These are phyloP conservation scores for Urtica urens DNA, from an alignment of 306 rosid species.

Conservation along the genomic window DNA sequence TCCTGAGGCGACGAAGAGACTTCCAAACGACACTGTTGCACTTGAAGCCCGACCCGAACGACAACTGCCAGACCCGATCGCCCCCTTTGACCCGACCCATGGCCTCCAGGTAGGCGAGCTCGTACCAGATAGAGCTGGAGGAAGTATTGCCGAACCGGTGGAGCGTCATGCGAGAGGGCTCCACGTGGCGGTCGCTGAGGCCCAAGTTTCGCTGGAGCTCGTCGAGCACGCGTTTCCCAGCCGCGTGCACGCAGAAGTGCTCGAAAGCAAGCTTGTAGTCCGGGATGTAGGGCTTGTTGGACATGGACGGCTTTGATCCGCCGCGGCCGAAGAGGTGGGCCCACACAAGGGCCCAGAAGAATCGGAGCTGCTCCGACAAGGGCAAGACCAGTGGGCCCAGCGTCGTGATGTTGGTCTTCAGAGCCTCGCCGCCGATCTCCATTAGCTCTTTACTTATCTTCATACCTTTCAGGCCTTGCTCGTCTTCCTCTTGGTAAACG, in stretches of 20 bases:
- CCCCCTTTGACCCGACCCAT: constrained; percentile 65
- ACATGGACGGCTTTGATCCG: constrained; percentile 15
- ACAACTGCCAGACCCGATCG: constrained; percentile 87
- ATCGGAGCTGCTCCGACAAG: constrained; percentile 75
- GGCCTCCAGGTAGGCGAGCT: constrained; percentile 84
- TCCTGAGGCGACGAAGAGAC: constrained; percentile 42
- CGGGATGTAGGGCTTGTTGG: constrained; percentile 78
- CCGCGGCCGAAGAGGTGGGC: constrained; percentile 53
- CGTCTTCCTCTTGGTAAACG: constrained; percentile 94
- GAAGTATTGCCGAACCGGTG: constrained; percentile 93
- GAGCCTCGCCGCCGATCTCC: constrained; percentile 91
- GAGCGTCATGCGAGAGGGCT: constrained; percentile 76
- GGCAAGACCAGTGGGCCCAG: constrained; percentile 89
- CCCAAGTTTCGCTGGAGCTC: constrained; percentile 88
- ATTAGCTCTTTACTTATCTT: constrained; percentile 80
- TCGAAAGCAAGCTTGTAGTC: constrained; percentile 90
- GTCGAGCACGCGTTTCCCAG: constrained; percentile 61
- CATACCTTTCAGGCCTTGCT: constrained; percentile 56
- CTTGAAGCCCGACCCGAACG: constrained; percentile 93
- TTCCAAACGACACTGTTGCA: constrained; percentile 87
- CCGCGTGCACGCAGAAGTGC: constrained; percentile 86
- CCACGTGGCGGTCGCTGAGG: constrained; percentile 68
- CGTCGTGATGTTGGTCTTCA: constrained; percentile 90
- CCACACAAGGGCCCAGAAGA: constrained; percentile 61
- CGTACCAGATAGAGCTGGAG: constrained; percentile 94